Conservation (phyloP, 148 eudicot species). For the Amaranthus hypochondriacus region DNA sequence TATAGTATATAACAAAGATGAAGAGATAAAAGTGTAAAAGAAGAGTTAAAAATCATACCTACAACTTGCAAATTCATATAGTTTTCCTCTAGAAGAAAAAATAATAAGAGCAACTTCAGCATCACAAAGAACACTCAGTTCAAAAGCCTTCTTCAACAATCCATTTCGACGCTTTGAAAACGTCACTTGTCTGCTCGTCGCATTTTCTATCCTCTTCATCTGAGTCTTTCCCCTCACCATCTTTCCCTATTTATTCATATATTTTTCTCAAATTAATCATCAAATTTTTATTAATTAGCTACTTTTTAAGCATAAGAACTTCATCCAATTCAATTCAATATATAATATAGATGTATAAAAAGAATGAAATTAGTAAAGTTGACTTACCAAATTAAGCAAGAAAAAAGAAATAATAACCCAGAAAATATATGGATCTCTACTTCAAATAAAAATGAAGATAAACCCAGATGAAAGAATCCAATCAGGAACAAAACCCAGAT, state of each 20-base stretch:
- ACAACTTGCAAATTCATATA: conserved; percentile 50
- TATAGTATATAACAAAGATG: too few relatives aligned
- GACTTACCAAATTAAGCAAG: conserved; percentile 7
- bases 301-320: too few relatives aligned
- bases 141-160: conserved; percentile 49
- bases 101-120: conserved; percentile 52
- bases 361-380: not conserved
- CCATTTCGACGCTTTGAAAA: conserved; percentile 55
- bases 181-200: conserved; percentile 57
- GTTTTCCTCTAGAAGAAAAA: conserved; percentile 53
- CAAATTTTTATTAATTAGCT: not conserved
- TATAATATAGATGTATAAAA: too few relatives aligned
- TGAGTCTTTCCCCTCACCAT: conserved; percentile 63
- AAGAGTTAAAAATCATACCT: conserved; percentile 26
- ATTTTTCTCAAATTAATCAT: not conserved
- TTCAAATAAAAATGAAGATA: not conserved
- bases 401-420: conserved; percentile 3
- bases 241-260: not conserved
- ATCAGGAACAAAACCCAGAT: not conserved
- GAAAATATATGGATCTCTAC: conserved; percentile 9
- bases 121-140: conserved; percentile 52
- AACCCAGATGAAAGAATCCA: conserved; percentile 7
- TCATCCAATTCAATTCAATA: too few relatives aligned
- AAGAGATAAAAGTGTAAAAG: not conserved
- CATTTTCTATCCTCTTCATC: conserved; percentile 53